Evolutionary conservation across 169 alveolate genomes (phyloP), one percentile per base, ranked within the genome.

Genomic region (Eimeria falciformis): DNA sequence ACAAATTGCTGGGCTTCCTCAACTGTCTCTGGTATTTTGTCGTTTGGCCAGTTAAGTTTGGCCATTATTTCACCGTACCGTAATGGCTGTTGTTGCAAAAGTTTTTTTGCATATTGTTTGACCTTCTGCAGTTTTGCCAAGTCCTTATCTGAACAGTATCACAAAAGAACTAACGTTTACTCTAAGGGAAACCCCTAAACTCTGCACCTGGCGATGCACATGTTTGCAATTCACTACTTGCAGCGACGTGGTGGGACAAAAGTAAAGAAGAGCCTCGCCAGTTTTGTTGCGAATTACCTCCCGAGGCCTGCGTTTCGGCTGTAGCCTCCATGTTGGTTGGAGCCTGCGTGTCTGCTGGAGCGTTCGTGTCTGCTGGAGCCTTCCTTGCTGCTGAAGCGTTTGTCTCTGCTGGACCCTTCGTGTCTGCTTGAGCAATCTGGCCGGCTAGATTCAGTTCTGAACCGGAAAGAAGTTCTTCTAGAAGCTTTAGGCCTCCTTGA

Each of bases 21-120:
- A 18, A 56, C 23, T 11, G 50, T 81, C 27, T 56, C 90, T 43
- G 90, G 90, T 55, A 33, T 11, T 37, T 81, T 81, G 73, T 81
- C 53, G 25, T 27, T 21, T 55, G 90, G 90, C 90, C 90, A 81
- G 23, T 55, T 17, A 46, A 81, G 75, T 18, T 53, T 17, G 14
- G 43, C 7, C 25, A 33, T 27, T 18, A 81, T 81, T 0, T 17
- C 4, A 23, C 55, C 43, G 27, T 81, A 55, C 40, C 56, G 53
- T 4, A 55, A n/a, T 55, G 90, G 77, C 5, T 81, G 53, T 43
- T 81, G 90, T 62, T 53, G 50, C 14, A 1, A 43, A 23, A 81
- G 77, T 43, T 77, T 29, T 53, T 25, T 33, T 21, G 90, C 73
- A 21, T 81, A 81, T 23, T 12, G 77, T 56, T 43, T 58, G 62